phyloP scores from a whole-genome alignment of 2,329 filamentous ascomycete genomes.

The Colletotrichum trifolii region DNA sequence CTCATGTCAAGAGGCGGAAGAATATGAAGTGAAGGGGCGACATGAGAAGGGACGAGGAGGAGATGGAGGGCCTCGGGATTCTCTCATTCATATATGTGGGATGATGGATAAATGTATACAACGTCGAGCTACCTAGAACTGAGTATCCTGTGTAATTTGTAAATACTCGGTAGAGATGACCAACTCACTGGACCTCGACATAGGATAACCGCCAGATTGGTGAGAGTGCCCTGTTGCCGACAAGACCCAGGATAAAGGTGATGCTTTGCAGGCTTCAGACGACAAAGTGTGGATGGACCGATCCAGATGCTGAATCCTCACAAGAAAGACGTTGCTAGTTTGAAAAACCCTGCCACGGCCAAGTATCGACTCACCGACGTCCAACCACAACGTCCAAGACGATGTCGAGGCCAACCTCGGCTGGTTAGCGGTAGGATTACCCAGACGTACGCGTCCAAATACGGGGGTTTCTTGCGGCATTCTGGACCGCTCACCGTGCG shows the following conservation, averaged over 20 bases:
- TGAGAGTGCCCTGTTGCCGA: no score
- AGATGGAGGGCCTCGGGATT: background rate
- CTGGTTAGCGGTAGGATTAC: background rate
- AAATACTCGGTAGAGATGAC: no score
- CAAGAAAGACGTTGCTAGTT: no score
- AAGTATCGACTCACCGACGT: background rate
- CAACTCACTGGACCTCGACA: no score
- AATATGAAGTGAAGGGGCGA: background rate
- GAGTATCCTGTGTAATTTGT: no score
- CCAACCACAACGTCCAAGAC: background rate
- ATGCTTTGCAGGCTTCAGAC: no score
- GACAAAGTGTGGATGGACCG: no score
- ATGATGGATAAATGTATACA: background rate
- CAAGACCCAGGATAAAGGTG: no score
- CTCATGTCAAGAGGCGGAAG: background rate
- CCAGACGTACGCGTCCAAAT: background rate
- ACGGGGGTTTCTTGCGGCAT: constrained; percentile 4
- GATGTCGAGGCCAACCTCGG: background rate
- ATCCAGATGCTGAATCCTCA: no score
- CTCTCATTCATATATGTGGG: background rate
- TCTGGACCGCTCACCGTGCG: constrained; percentile 11
- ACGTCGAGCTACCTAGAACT: no score
- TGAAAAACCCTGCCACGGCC: background rate
- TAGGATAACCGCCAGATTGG: no score
- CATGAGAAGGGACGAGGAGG: constrained; percentile 1